phyloP scores from a whole-genome alignment of 345 rosid species.

The Pistacia integerrima region DNA sequence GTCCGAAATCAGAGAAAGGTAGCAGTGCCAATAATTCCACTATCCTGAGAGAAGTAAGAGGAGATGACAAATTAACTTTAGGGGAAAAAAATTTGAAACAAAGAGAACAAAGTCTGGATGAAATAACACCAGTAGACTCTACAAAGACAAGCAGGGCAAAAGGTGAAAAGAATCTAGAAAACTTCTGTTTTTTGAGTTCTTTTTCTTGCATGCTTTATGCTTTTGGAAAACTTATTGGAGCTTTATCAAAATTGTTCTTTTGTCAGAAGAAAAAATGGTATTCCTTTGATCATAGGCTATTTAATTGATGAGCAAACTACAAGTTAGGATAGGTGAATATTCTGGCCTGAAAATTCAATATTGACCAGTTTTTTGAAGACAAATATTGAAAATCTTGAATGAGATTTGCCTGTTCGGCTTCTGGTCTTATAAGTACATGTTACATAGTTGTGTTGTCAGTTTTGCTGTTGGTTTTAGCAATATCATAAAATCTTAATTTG shows the following conservation, averaged over 20 bases:
- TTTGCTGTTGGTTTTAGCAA: background rate
- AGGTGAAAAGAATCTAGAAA: slow-evolving; percentile 25
- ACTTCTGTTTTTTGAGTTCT: slow-evolving; percentile 14
- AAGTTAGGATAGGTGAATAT: background rate
- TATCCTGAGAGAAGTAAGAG: slow-evolving; percentile 14
- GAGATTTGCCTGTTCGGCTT: slow-evolving; percentile 1
- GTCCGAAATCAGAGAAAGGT: slow-evolving; percentile 20
- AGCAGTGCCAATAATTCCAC: slow-evolving; percentile 19
- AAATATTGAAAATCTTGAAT: background rate
- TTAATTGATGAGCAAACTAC: background rate
- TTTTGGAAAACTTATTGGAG: slow-evolving; percentile 4
- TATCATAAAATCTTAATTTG: background rate
- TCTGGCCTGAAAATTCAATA: background rate
- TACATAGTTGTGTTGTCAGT: background rate
- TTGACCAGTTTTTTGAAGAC: slow-evolving; percentile 13
- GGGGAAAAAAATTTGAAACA: slow-evolving; percentile 21
- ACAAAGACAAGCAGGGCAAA: slow-evolving; percentile 13
- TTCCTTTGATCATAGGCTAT: background rate
- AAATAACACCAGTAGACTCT: slow-evolving; percentile 4
- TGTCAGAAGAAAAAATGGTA: background rate
- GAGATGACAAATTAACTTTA: slow-evolving; percentile 15
- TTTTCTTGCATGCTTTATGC: slow-evolving; percentile 1
- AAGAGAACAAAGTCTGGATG: slow-evolving; percentile 18
- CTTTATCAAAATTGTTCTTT: background rate
- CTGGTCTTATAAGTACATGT: background rate